Conservation (phyloP, 2,329 filamentous ascomycete genomes). For the Coniochaeta sp. region DNA sequence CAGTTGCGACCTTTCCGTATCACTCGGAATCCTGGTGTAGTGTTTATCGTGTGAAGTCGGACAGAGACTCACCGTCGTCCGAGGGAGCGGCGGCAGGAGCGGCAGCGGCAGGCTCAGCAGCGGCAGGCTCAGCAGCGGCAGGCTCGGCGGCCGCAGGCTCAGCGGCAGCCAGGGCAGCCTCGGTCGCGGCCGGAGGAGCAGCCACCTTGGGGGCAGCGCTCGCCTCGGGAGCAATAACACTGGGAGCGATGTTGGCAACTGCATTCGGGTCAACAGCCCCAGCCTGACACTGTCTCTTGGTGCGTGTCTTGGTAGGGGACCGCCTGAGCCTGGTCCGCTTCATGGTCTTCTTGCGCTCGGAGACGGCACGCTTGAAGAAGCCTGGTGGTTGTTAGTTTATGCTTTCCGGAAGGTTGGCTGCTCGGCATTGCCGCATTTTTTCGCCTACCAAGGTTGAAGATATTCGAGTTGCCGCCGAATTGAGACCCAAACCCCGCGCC, state of each 20-base stretch:
- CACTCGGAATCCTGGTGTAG: background rate
- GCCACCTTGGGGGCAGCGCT: background rate
- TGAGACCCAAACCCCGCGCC: conserved; percentile 4
- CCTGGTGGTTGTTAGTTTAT: conserved; percentile 9
- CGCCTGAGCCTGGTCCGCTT: conserved; percentile 17
- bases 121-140: conserved; percentile 3
- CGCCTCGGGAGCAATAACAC: background rate
- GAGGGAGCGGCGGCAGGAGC: conserved; percentile 8
- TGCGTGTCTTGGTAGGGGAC: conserved; percentile 5
- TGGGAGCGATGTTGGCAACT: conserved; percentile 4
- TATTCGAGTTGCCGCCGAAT: background rate
- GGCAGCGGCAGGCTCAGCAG: conserved; percentile 6
- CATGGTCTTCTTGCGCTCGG: conserved; percentile 17
- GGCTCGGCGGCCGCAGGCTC: conserved; percentile 1
- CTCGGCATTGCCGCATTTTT: no score
- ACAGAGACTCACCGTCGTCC: conserved; percentile 9
- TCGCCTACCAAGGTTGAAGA: conserved; percentile 6
- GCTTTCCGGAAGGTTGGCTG: no score
- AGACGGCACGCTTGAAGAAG: conserved; percentile 22
- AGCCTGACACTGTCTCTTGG: conserved; percentile 17
- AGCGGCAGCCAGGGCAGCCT: background rate
- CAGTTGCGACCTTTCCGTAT: background rate
- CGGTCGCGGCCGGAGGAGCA: background rate
- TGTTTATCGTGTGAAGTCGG: conserved; percentile 17
- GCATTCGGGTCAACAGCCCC: conserved; percentile 4